Percentiles rank a stretch among this genome's conserved stretches.
Conservation (phyloP, 306 rosid genomes). For the Dryas drummondii region DNA sequence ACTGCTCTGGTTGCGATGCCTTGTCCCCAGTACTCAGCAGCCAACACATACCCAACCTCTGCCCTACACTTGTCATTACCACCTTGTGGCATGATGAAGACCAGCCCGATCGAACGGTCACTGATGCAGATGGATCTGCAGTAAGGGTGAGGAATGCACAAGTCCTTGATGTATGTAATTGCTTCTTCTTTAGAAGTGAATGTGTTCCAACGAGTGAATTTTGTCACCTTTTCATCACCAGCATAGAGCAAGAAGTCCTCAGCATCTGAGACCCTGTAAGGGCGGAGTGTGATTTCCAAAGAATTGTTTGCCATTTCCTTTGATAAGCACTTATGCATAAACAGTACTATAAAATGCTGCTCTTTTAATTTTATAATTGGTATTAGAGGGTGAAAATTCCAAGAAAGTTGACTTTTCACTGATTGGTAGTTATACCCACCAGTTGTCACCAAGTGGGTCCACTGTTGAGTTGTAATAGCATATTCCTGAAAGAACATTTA, state of each 20-base stretch:
- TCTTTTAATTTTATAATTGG: background rate
- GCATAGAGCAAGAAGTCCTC: conserved; percentile 28
- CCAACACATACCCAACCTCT: too few species aligned
- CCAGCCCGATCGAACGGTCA: conserved; percentile 22
- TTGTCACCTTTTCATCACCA: conserved; percentile 24
- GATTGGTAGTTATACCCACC: too few species aligned
- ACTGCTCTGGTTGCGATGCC: too few species aligned
- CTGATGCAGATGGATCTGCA: too few species aligned
- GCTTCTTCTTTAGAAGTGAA: conserved; percentile 15
- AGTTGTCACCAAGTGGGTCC: too few species aligned
- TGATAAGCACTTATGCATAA: background rate
- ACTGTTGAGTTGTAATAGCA: too few species aligned
- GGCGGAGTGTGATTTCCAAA: conserved; percentile 26
- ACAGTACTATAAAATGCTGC: too few species aligned
- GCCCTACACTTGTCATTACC: conserved; percentile 15
- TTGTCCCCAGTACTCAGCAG: too few species aligned
- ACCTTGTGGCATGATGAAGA: conserved; percentile 15
- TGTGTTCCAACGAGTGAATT: too few species aligned
- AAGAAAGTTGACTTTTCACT: background rate
- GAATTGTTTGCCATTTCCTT: conserved; percentile 1
- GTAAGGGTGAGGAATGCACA: conserved; percentile 26
- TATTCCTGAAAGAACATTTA: too few species aligned
- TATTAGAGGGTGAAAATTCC: background rate
- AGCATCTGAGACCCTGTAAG: conserved; percentile 23
- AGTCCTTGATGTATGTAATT: conserved; percentile 15